Conservation (phyloP, 441 rosid genomes). For the Breynia disticha region DNA sequence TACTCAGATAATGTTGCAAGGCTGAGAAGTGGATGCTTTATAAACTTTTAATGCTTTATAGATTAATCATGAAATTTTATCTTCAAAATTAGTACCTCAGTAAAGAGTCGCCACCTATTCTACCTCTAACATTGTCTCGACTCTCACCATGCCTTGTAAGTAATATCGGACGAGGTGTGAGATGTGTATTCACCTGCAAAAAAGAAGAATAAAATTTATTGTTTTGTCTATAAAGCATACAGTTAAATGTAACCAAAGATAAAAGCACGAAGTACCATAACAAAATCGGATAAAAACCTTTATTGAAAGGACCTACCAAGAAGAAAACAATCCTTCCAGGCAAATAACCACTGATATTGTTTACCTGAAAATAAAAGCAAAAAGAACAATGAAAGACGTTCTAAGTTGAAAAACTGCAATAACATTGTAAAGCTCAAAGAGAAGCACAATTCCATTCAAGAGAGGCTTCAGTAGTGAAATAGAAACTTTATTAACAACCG, state of each 20-base stretch:
- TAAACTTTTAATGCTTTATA: no score
- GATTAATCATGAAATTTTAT: not conserved
- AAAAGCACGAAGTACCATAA: not conserved
- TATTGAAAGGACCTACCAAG: constrained; percentile 53
- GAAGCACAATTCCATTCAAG: no score
- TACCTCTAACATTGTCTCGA: constrained; percentile 89
- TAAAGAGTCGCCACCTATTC: constrained; percentile 91
- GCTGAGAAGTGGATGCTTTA: no score
- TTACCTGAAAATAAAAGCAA: constrained; percentile 59
- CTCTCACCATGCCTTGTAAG: constrained; percentile 99
- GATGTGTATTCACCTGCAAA: constrained; percentile 92
- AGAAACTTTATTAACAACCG: no score
- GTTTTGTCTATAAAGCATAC: not conserved
- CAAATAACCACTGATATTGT: constrained; percentile 96
- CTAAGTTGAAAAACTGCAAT: no score
- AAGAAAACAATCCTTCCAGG: constrained; percentile 97
- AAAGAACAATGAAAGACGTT: not conserved
- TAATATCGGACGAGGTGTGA: constrained; percentile 98
- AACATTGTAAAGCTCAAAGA: no score
- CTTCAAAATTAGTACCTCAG: constrained; percentile 42
- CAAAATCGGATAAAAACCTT: no score
- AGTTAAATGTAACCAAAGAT: constrained; percentile 3
- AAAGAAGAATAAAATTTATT: constrained; percentile 11
- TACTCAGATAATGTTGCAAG: no score
- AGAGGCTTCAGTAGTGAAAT: no score